phyloP scores from a whole-genome alignment of 73 alveolate species.

The Tetrahymena malaccensis region DNA sequence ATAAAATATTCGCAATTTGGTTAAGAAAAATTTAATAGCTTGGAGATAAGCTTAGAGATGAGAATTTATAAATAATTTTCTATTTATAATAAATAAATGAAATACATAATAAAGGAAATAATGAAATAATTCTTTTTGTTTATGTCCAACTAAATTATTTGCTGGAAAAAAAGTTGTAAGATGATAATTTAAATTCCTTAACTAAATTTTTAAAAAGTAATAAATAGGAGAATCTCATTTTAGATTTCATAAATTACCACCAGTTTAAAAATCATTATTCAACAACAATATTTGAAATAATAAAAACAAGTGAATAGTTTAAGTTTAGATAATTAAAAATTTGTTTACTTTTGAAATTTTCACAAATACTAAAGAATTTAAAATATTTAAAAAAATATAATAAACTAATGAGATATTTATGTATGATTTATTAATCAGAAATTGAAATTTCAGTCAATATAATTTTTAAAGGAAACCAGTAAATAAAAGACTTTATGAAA shows the following conservation, averaged over 20 bases:
- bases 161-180: neutral
- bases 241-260: neutral
- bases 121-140: neutral
- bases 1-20: neutral
- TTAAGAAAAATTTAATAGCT: neutral
- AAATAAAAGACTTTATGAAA: neutral
- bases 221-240: no score
- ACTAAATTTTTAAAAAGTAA: neutral
- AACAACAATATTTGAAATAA: no score
- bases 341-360: neutral
- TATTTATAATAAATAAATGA: no score
- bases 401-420: no score
- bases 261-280: neutral
- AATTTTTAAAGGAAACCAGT: neutral
- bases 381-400: neutral
- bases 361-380: neutral
- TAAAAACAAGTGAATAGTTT: neutral
- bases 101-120: neutral
- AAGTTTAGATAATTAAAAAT: neutral
- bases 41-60: neutral
- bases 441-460: neutral
- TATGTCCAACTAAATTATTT: neutral
- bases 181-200: neutral
- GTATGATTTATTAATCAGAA: neutral
- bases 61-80: no score